Evolutionary conservation across 106 monocot species (phyloP).

Genomic region (Ottelia alismoides): DNA sequence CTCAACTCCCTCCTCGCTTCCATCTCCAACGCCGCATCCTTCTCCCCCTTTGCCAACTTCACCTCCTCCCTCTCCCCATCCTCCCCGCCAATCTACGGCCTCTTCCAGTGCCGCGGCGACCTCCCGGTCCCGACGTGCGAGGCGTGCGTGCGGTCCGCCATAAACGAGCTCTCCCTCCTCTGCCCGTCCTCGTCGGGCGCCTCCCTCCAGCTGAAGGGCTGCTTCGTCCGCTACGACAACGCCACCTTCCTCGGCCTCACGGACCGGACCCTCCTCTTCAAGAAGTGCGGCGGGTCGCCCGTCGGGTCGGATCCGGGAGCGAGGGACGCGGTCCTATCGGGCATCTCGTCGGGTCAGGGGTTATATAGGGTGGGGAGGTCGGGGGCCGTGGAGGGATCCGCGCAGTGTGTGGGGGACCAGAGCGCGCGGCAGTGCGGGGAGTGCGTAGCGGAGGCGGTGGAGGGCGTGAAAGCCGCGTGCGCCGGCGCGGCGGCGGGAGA

Average conservation of each 20-base stretch:
- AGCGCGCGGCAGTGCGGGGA: slow-evolving; percentile 6
- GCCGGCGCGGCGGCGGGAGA: slow-evolving; percentile 19
- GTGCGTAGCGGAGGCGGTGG: slow-evolving; percentile 9
- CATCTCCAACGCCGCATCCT: slow-evolving; percentile 38
- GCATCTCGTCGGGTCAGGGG: slow-evolving; percentile 11
- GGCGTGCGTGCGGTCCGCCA: slow-evolving; percentile 47
- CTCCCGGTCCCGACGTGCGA: slow-evolving; percentile 39
- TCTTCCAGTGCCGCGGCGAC: slow-evolving; percentile 88
- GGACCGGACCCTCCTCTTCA: slow-evolving; percentile 62
- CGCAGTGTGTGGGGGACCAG: slow-evolving; percentile 41
- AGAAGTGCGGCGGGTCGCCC: slow-evolving; percentile 79
- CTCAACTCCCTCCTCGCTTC: slow-evolving; percentile 68
- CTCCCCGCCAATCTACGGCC: slow-evolving; percentile 25
- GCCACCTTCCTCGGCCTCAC: slow-evolving; percentile 48
- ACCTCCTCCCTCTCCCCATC: slow-evolving; percentile 38
- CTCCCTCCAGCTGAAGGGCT: slow-evolving; percentile 63
- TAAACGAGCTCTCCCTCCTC: slow-evolving; percentile 37
- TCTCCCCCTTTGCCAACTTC: slow-evolving; percentile 54
- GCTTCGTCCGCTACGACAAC: slow-evolving; percentile 67
- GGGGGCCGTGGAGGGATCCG: slow-evolving; percentile 36
- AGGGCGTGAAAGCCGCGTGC: slow-evolving; percentile 5
- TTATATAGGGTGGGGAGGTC: slow-evolving; percentile 27
- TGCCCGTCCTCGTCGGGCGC: slow-evolving; percentile 48
- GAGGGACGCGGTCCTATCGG: slow-evolving; percentile 32
- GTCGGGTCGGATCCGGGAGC: no score